Evolutionary conservation across 2,329 filamentous ascomycete genomes (phyloP), one percentile per base, ranked within the genome.

Genomic region (Diaporthe citrichinensis): DNA sequence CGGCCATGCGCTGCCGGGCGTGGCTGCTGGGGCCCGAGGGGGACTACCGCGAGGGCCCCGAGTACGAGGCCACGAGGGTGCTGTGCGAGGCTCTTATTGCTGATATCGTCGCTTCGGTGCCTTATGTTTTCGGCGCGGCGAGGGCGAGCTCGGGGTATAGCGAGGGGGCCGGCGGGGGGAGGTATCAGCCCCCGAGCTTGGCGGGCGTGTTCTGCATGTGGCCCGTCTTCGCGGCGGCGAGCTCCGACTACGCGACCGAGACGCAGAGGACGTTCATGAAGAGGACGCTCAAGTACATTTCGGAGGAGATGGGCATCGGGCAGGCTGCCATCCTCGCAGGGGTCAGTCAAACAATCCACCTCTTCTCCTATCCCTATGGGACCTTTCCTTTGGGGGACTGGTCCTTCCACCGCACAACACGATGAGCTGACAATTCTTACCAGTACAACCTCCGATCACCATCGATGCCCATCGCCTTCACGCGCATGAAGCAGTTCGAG

Each of bases 231-330:
- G 74, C 74, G 49, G 76, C 76, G 41, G 71, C 74, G n/a, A 77
- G 74, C 49, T 77, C 76, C 2, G 76, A 77, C 9, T 77, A 69
- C n/a, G 44, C 76, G 23, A 74, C 71, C 0, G 76, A 77, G 14
- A 58, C 71, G 59, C 76, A 77, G 65, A 44, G 74, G 57, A 46
- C 44, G 17, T 77, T 76, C 14, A 55, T 76, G 57, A 77, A 74
- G 74, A 68, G 71, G 65, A 76, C 76, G 25, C 31, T 77, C 5
- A 76, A 69, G 58, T 76, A 76, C 9, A 76, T 77, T 23, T 57
- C 71, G 31, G 76, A 76, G 58, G 76, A 77, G 71, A 76, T 77
- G 39, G 76, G 76, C 44, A 77, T 77, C 20, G 76, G 76, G 59
- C 74, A 76, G 74, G 76, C 76, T 53, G 72, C 74, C 28, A 76